Percentiles rank a stretch among this genome's conserved stretches.
Conservation (phyloP, 2,329 filamentous ascomycete genomes). For the Exophiala phaeomuriformis region DNA sequence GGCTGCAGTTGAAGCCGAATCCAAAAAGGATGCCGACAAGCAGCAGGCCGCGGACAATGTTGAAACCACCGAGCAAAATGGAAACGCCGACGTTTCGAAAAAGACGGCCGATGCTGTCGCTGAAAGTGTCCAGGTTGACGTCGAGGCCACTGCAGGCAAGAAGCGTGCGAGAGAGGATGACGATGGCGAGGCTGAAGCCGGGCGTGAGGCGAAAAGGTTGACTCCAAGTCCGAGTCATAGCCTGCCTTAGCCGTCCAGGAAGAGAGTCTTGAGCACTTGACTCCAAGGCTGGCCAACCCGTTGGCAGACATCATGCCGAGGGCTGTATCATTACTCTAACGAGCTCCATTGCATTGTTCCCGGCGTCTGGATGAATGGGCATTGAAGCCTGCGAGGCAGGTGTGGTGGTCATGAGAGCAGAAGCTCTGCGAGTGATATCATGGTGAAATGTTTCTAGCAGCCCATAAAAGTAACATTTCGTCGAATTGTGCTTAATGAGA, state of each 20-base stretch:
- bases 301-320: not conserved
- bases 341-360: not conserved
- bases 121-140: constrained; percentile 3
- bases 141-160: constrained; percentile 30
- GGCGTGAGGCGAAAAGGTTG: constrained; percentile 44
- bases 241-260: not conserved
- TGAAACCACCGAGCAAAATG: constrained; percentile 8
- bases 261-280: too few species aligned
- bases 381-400: not conserved
- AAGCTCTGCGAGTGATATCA: constrained; percentile 1
- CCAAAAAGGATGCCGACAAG: constrained; percentile 25
- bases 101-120: constrained; percentile 2
- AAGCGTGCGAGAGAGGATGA: constrained; percentile 43
- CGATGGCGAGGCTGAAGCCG: constrained; percentile 30
- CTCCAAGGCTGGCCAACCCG: not conserved
- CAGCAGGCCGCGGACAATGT: constrained; percentile 14
- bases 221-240: constrained; percentile 34
- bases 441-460: not conserved
- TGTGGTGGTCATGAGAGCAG: not conserved
- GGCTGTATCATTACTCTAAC: constrained; percentile 1
- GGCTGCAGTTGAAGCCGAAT: constrained; percentile 24
- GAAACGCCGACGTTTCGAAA: not conserved
- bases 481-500: not conserved
- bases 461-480: not conserved
- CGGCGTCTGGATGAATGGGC: not conserved